These are phyloP conservation scores for Clonostachys byssicola DNA, from an alignment of 2,329 filamentous ascomycete genomes.

Conservation along the genomic window DNA sequence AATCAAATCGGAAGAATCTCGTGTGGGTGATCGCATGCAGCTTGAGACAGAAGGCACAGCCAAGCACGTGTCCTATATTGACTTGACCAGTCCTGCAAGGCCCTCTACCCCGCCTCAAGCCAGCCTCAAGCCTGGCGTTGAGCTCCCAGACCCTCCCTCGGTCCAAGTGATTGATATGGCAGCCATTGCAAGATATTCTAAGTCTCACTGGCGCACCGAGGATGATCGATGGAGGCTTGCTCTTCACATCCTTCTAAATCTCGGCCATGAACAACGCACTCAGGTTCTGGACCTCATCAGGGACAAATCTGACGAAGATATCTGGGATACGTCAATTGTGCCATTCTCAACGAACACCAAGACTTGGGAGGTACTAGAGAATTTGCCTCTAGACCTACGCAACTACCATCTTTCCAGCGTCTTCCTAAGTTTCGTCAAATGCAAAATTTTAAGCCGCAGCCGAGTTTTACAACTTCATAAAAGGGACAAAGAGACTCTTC, in stretches of 20 bases:
- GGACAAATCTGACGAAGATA: slow-evolving; percentile 6
- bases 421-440: slow-evolving; percentile 20
- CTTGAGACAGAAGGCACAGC: too few relatives aligned
- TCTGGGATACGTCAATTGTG: slow-evolving; percentile 10
- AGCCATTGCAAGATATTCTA: slow-evolving; percentile 10
- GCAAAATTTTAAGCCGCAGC: slow-evolving; percentile 12
- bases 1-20: neutral
- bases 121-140: too few relatives aligned
- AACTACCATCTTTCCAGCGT: slow-evolving; percentile 21
- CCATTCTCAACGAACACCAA: slow-evolving; percentile 9
- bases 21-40: too few relatives aligned
- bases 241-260: slow-evolving; percentile 20
- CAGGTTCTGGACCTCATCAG: slow-evolving; percentile 14
- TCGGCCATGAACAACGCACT: slow-evolving; percentile 18
- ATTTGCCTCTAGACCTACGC: slow-evolving; percentile 5
- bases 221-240: slow-evolving; percentile 20
- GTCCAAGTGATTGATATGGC: slow-evolving; percentile 4
- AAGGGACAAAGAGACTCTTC: slow-evolving; percentile 10
- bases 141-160: neutral
- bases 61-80: neutral
- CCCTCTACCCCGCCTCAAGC: neutral
- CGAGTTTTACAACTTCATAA: slow-evolving; percentile 9
- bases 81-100: neutral
- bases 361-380: slow-evolving; percentile 4
- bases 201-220: slow-evolving; percentile 14